Evolutionary conservation across 805 yeast genomes (phyloP).

Genomic region (Pichia membranifaciens): DNA sequence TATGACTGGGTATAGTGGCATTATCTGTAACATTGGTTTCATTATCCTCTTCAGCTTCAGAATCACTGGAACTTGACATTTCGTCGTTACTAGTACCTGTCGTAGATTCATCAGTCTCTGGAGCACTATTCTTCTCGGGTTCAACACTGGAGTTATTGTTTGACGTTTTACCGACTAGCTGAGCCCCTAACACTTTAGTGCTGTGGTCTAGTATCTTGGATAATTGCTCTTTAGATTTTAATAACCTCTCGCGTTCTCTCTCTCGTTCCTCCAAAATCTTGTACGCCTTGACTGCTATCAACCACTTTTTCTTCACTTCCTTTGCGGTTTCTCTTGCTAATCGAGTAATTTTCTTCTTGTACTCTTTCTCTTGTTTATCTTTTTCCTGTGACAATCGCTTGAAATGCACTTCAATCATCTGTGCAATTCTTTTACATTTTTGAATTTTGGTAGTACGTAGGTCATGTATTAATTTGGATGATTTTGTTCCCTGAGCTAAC

Average conservation of each 20-base stretch:
- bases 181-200: slow-evolving; percentile 83
- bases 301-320: slow-evolving; percentile 89
- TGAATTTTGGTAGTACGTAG: slow-evolving; percentile 57
- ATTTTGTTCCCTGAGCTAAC: slow-evolving; percentile 64
- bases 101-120: slow-evolving; percentile 19
- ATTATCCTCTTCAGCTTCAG: slow-evolving; percentile 21
- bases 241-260: slow-evolving; percentile 71
- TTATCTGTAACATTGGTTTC: slow-evolving; percentile 25
- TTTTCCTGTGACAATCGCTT: slow-evolving; percentile 82
- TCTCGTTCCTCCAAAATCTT: slow-evolving; percentile 68
- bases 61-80: slow-evolving; percentile 2
- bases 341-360: slow-evolving; percentile 60
- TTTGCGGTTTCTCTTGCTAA: slow-evolving; percentile 77
- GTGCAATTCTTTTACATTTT: slow-evolving; percentile 67
- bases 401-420: slow-evolving; percentile 81
- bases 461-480: slow-evolving; percentile 66
- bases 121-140: slow-evolving; percentile 13
- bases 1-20: slow-evolving; percentile 10
- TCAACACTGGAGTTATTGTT: slow-evolving; percentile 14
- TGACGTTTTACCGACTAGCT: slow-evolving; percentile 41
- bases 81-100: slow-evolving; percentile 18
- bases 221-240: slow-evolving; percentile 80
- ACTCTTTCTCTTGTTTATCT: slow-evolving; percentile 70
- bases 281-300: slow-evolving; percentile 77
- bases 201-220: slow-evolving; percentile 87